Conservation (phyloP, 164 flowering plant species). For the Akebia trifoliata region DNA sequence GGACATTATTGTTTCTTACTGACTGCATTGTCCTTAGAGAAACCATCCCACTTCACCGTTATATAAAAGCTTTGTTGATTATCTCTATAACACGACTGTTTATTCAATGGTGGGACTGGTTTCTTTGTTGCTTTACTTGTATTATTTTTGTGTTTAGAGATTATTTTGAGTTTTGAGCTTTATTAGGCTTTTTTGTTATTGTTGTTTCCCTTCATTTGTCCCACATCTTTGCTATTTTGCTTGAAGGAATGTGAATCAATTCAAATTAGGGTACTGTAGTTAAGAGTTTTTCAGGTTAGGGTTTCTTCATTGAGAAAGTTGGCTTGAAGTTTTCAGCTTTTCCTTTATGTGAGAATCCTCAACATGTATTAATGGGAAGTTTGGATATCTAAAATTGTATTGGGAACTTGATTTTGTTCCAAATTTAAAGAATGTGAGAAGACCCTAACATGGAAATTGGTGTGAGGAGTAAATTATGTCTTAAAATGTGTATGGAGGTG, state of each 20-base stretch:
- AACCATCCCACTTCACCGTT: conserved; percentile 5
- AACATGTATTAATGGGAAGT: conserved; percentile 17
- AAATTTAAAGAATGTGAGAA: conserved; percentile 7
- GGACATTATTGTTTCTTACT: conserved; percentile 3
- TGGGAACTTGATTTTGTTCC: conserved; percentile 32
- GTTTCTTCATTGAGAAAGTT: conserved; percentile 14
- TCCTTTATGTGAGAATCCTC: conserved; percentile 11
- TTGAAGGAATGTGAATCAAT: conserved; percentile 3
- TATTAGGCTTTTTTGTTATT: conserved; percentile 8
- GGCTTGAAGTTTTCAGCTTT: conserved; percentile 13
- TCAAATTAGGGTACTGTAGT: background rate
- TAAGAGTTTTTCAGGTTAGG: conserved; percentile 17
- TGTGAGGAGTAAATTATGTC: conserved; percentile 17
- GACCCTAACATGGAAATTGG: conserved; percentile 8
- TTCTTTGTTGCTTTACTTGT: conserved; percentile 11
- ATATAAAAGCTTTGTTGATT: conserved; percentile 11
- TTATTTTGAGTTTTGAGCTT: conserved; percentile 6
- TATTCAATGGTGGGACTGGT: background rate
- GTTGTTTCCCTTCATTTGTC: background rate
- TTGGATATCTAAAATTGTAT: conserved; percentile 18
- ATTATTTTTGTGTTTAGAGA: conserved; percentile 14
- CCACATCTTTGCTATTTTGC: conserved; percentile 5
- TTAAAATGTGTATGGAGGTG: conserved; percentile 8
- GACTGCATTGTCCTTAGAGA: background rate
- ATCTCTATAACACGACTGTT: conserved; percentile 14